phyloP scores from a whole-genome alignment of 2,329 filamentous ascomycete genomes.

The Orbilia brochopaga region DNA sequence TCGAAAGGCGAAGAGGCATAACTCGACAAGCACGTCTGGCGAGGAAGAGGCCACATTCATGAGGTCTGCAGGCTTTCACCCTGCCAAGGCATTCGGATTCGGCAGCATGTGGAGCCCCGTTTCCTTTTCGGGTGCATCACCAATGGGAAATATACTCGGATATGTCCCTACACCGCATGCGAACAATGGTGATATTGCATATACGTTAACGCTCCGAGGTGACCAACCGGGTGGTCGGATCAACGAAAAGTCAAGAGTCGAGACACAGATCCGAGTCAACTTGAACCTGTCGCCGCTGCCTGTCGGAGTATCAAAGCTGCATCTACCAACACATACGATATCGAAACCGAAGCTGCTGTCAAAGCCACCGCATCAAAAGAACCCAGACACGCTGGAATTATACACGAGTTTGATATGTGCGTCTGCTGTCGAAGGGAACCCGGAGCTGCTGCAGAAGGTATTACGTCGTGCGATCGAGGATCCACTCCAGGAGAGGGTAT shows the following conservation, averaged over 20 bases:
- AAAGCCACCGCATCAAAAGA: conserved; percentile 70
- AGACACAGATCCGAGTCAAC: conserved; percentile 92
- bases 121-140: conserved; percentile 43
- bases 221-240: conserved; percentile 61
- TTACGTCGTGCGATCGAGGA: conserved; percentile 62
- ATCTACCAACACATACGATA: conserved; percentile 87
- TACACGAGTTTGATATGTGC: conserved; percentile 86
- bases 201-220: conserved; percentile 35
- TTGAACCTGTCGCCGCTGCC: conserved; percentile 79
- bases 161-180: conserved; percentile 18
- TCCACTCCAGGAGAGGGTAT: conserved; percentile 56
- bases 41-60: conserved; percentile 38
- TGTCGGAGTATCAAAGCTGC: conserved; percentile 75
- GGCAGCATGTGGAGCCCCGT: conserved; percentile 45
- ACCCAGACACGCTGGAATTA: conserved; percentile 77
- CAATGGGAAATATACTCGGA: conserved; percentile 35
- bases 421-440: conserved; percentile 78
- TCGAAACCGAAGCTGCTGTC: conserved; percentile 90
- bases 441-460: conserved; percentile 70
- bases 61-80: conserved; percentile 42
- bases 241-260: conserved; percentile 78
- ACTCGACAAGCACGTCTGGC: conserved; percentile 36
- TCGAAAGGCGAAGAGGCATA: conserved; percentile 37
- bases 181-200: conserved; percentile 25
- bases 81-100: conserved; percentile 30